Evolutionary conservation across 202 grass and related monocot species (phyloP), one percentile per base, ranked within the genome.

Genomic region (Sporobolus alterniflorus): DNA sequence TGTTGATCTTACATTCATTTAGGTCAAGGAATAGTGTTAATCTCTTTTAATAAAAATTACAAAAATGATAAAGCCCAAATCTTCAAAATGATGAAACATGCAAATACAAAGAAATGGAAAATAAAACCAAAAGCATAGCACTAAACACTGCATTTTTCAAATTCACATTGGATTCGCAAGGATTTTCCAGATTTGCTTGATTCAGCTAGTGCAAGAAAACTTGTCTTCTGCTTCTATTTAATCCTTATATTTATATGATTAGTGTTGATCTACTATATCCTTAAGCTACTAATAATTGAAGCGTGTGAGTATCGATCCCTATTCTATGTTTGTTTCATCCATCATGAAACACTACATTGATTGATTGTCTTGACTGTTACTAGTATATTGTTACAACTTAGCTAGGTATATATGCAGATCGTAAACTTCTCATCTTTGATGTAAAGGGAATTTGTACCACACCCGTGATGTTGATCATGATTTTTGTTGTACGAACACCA

Each of bases 101-200:
- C n/a, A 12, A 11, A 12, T 11, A 22, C 9, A 0, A 56, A 3
- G n/a, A 54, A 54, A n/a, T 5, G 50, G n/a, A 56, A 56, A 25
- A 56, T 56, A 24, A 56, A 11, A 3, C 21, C n/a, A 25, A 56
- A 56, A 24, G n/a, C 9, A 3, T 11, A 56, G 52, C n/a, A 56
- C 52, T n/a, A 56, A 25, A 56, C 21, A 25, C 43, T 46, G 43
- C 43, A 11, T n/a, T 18, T 55, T 24, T 56, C n/a, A 11, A 56
- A 56, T 56, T 56, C 21, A 56, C n/a, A 56, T 25, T 56, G 51
- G 51, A 55, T 43, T 60, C 52, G 30, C 63, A 63, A 11, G 9
- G 20, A 77, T 82, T 44, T 64, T 64, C 30, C 11, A 88, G 60
- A 88, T 88, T 73, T 73, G 17, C 24, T 18, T 29, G 59, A 88